Evolutionary conservation across 331 rosid genomes (phyloP).

Genomic region (Saraca asoca): DNA sequence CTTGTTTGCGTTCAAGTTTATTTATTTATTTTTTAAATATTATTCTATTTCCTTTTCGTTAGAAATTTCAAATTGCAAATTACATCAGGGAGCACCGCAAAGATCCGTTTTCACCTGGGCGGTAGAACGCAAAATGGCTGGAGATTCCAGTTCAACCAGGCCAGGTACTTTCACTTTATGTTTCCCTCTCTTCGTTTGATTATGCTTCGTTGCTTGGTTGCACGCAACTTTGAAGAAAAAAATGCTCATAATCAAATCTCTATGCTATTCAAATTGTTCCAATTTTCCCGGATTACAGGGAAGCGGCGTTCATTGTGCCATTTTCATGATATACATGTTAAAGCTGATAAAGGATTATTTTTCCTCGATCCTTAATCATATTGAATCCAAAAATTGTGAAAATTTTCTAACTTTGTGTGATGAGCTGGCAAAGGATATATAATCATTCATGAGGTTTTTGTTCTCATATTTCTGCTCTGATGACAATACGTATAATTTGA

Average conservation of each 20-base stretch:
- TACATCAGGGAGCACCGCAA: conserved; percentile 14
- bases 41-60: background rate
- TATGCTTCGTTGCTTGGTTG: conserved; percentile 15
- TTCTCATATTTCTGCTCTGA: background rate
- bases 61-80: conserved; percentile 6
- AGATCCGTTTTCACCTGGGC: background rate
- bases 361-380: background rate
- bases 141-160: conserved; percentile 44
- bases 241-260: background rate
- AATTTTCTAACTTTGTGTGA: background rate
- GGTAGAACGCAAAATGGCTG: conserved; percentile 34
- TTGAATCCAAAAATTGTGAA: background rate
- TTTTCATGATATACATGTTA: conserved; percentile 3
- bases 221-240: background rate
- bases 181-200: conserved; percentile 12
- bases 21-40: background rate
- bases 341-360: background rate
- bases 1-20: too few relatives aligned
- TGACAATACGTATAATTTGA: background rate
- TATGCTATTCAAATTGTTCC: background rate
- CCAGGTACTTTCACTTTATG: conserved; percentile 53
- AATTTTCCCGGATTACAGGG: background rate
- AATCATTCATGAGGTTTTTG: background rate
- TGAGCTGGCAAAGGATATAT: background rate
- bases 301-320: background rate